Percentiles rank a stretch among this genome's conserved stretches.
Evolutionary conservation across 2,329 filamentous ascomycete genomes (phyloP).

Genomic region (Cladosporium sp.): DNA sequence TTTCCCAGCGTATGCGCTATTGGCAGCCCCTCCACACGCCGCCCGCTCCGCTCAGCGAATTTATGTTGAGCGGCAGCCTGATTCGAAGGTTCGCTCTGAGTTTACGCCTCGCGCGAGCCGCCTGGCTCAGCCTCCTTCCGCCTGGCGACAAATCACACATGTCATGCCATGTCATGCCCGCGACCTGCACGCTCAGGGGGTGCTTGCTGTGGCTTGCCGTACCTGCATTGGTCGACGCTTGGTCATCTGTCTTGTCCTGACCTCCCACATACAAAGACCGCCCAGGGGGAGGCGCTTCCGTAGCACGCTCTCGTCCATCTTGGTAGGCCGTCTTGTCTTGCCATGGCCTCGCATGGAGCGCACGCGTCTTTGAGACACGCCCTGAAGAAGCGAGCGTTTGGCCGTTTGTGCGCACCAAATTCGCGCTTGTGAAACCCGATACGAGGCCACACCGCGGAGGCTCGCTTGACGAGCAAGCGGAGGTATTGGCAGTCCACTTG

Average conservation of each 20-base stretch:
- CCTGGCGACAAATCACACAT: not conserved
- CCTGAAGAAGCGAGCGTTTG: not conserved
- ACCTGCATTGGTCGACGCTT: not conserved
- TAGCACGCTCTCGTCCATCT: not conserved
- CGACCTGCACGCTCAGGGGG: not conserved
- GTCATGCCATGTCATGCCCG: not conserved
- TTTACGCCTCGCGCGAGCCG: not conserved
- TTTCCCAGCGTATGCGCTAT: constrained; percentile 1
- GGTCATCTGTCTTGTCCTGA: not conserved
- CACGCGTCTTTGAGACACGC: constrained; percentile 1
- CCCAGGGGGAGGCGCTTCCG: not conserved
- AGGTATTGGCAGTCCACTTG: not conserved
- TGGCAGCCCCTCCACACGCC: not conserved
- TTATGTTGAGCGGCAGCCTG: not conserved
- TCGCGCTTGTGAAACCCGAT: not conserved
- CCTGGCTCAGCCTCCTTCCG: not conserved
- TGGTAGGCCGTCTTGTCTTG: not conserved
- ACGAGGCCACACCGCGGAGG: not conserved
- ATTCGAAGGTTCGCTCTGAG: not conserved
- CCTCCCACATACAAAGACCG: not conserved
- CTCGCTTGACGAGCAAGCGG: not conserved
- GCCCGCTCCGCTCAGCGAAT: not conserved
- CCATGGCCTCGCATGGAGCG: not conserved
- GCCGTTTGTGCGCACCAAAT: not conserved
- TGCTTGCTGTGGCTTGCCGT: not conserved